Base-by-base conservation (phyloP, 2,329 filamentous ascomycete genomes). In the Meredithiella fracta region DNA sequence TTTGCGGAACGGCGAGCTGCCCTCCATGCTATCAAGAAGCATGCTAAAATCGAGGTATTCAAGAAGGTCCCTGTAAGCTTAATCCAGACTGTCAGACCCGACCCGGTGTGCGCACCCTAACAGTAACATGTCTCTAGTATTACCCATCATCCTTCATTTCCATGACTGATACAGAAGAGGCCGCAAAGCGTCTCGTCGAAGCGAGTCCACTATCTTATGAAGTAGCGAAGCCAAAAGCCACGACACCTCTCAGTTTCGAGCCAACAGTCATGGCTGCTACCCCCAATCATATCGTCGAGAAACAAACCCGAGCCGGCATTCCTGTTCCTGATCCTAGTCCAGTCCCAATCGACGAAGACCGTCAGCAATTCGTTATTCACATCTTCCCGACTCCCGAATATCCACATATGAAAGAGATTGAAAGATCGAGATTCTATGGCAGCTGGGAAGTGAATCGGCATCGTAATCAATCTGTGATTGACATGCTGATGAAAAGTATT, bases 1-100 rank as follows among this genome's bases (percentile, higher is more conserved):
- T 73, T 80, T 60, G 68, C 70, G 29, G 76, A 80, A 65, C 73
- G 77, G 5, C 74, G 76, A 23, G 75, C 76, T 6, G 69, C 80
- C 20, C 66, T 80, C 34, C 72, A 73, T 47, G 69, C 72, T 26
- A 66, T 80, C 22, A 71, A 77, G 64, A 67, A 69, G 55, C 67
- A 73, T 60, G 73, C 72, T 56, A 65, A 67, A 1, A 69, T 79
- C 47, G 73, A 79, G 42, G 67, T 73, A 37, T 80, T 80, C 64
- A 75, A 72, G 65, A 71, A 69, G 63, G 65, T 73, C 37, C 65
- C 69, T 49, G 70, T 70, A 61, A 51, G 65, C 8, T 31, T 23
- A 23, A 4, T 31, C 25, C 5, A 51, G 31, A 51, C 31, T 20
- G 17, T 25, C 49, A 31, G 1, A 20, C 5, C 15, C 25, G n/a